Evolutionary conservation across 306 rosid genomes (phyloP), one percentile per base, ranked within the genome.

Genomic region (Quercus suber): DNA sequence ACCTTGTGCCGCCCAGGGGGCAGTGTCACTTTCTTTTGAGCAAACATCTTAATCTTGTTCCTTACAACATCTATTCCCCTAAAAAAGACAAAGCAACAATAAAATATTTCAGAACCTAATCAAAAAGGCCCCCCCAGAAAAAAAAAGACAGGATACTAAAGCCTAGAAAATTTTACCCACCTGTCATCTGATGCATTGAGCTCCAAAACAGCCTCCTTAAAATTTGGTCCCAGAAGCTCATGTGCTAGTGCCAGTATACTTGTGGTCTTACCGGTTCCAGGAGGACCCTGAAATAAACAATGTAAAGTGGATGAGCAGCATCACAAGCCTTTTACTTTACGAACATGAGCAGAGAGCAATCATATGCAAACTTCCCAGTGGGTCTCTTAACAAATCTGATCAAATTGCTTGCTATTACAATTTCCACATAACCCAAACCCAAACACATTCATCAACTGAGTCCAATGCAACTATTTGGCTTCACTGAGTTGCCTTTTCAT

Each of bases 41-140:
- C 98, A 90, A 95, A 95, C 99, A 92, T 92, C 83, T 95, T 95
- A 76, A 95, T 92, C 80, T 92, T 95, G 87, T 92, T 95, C 92
- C 99, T 89, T 86, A 95, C 99, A 71, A 95, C 99, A 79, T 95
- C 99, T 30, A 95, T 95, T 79, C 99, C 99, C 82, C 99, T 91
- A 58, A 27, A 86, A 7, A 58, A 7, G 58, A 27, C 70, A 77
- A 71, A 71, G 8, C 2, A 5, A n/a, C 3, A 27, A 75, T 53
- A 14, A 69, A 27, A 64, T 49, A 71, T 65, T 14, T 73, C 11
- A 8, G 30, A 58, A 5, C 25, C 23, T 21, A 14, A 27, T 53
- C 70, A 35, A 53, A 53, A 25, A 19, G 12, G 14, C 4, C 73
- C 21, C 41, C 41, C 41, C 41, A 35, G 9, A 35, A 5, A 74